phyloP scores from a whole-genome alignment of 2,329 filamentous ascomycete species.

The Monilinia vaccinii-corymbosi region DNA sequence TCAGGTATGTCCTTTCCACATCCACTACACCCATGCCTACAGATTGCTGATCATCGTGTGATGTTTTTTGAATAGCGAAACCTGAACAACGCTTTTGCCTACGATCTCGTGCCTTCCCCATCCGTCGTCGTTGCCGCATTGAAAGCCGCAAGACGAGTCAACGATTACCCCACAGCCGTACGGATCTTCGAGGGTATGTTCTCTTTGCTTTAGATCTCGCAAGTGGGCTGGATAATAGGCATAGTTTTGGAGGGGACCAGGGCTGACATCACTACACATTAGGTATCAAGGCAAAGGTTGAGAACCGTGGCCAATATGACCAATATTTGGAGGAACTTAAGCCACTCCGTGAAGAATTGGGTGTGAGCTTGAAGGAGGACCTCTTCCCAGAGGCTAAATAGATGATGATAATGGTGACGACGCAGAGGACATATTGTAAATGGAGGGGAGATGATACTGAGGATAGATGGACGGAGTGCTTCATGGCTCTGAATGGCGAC shows the following conservation, averaged over 20 bases:
- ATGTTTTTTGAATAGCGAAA: constrained; percentile 54
- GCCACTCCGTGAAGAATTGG: constrained; percentile 85
- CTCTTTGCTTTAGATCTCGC: constrained; percentile 10
- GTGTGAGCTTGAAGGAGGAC: constrained; percentile 83
- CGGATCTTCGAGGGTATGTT: constrained; percentile 92
- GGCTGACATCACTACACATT: constrained; percentile 20
- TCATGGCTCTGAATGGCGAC: constrained; percentile 20
- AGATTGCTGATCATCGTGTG: constrained; percentile 23
- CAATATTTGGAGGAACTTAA: constrained; percentile 93
- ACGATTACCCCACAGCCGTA: constrained; percentile 97
- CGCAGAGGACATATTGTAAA: constrained; percentile 17
- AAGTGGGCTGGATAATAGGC: constrained; percentile 73
- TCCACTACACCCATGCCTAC: constrained; percentile 8
- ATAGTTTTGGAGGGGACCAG: constrained; percentile 92
- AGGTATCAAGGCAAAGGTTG: constrained; percentile 99
- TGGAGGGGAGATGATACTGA: constrained; percentile 16
- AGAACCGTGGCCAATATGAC: constrained; percentile 96
- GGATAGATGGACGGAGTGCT: constrained; percentile 16
- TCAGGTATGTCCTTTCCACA: constrained; percentile 56
- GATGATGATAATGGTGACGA: constrained; percentile 14
- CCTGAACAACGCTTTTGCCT: constrained; percentile 99
- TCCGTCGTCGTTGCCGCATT: constrained; percentile 86
- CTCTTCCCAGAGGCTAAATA: constrained; percentile 61
- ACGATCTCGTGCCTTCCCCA: constrained; percentile 96
- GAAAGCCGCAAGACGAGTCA: constrained; percentile 88